Evolutionary conservation across 148 eudicot species (phyloP), one percentile per base, ranked within the genome.

Genomic region (Chenopodium suecicum): DNA sequence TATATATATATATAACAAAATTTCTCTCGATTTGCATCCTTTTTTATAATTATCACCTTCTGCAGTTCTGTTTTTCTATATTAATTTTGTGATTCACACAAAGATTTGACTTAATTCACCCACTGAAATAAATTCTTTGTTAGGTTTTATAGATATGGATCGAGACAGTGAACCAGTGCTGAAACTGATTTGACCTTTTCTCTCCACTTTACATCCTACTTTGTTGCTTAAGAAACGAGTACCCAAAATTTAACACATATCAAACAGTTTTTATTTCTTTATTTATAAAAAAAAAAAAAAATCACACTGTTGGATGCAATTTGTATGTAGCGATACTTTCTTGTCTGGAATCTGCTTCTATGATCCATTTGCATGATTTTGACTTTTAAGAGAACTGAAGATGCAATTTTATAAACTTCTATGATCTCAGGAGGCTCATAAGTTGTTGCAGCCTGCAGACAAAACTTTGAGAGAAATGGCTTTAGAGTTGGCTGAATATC

Each of bases 401-500:
- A 81, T 27, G 29, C 50, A 17, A 4, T 29, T 25, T 31, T 56
- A 7, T 76, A 19, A 44, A 66, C 44, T 73, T 78, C 9, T 58
- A 3, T 74, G 65, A 83, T 82, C 84, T 71, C 90, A 96, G 99
- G 99, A 96, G 83, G 93, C 91, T 62, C 89, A 96, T 84, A 96
- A 92, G 84, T 83, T 96, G 87, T 94, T 96, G 73, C 98, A 94
- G 86, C 97, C 99, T 54, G 95, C 80, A 37, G 98, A 94, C 85
- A 96, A 94, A 87, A 90, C 90, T 78, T 80, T 96, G 74, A 91
- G 88, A 89, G 92, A 93, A 80, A 91, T 96, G 98, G 97, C 98
- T 65, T 82, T 91, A 77, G 99, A 96, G 78, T 91, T 96, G 84
- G 99, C 99, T 37, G 99, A 97, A 84, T 91, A 89, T 85, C 99